phyloP scores from a whole-genome alignment of 768 basidiomycete genomes.

The Hygrocybe punicea region DNA sequence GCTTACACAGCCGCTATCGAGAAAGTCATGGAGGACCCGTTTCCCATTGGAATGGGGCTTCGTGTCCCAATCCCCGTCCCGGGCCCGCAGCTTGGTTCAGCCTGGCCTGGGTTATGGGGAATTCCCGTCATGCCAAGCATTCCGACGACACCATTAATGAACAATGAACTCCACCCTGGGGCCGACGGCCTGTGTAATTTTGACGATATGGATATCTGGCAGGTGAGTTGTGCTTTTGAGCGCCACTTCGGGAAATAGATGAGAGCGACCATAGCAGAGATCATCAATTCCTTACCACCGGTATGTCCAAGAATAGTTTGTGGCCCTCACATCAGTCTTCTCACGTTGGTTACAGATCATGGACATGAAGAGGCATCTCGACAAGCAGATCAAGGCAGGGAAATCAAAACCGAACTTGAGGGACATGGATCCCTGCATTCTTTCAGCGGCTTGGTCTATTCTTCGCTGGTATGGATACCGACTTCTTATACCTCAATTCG shows the following conservation, averaged over 20 bases:
- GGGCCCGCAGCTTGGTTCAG: background rate
- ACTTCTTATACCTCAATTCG: background rate
- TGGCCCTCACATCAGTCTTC: background rate
- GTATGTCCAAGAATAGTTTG: constrained; percentile 29
- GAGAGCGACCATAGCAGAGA: constrained; percentile 41
- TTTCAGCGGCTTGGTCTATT: constrained; percentile 62
- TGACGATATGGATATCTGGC: constrained; percentile 39
- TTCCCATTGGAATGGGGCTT: constrained; percentile 59
- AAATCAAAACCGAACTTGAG: constrained; percentile 52
- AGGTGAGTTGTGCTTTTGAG: constrained; percentile 30
- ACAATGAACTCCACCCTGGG: constrained; percentile 14
- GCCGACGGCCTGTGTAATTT: constrained; percentile 49
- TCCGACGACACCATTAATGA: background rate
- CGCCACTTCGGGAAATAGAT: constrained; percentile 33
- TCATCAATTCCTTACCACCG: constrained; percentile 49
- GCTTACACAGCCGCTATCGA: constrained; percentile 56
- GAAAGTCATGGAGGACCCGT: constrained; percentile 50
- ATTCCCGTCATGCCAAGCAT: too few relatives aligned
- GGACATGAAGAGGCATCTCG: constrained; percentile 59
- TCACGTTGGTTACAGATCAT: constrained; percentile 36
- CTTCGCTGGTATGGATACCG: constrained; percentile 50
- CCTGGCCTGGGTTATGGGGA: background rate
- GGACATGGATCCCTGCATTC: constrained; percentile 47
- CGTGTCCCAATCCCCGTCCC: constrained; percentile 41
- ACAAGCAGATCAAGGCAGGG: constrained; percentile 48